Conservation (phyloP, 73 alveolate genomes). For the Uronychia setigera region DNA sequence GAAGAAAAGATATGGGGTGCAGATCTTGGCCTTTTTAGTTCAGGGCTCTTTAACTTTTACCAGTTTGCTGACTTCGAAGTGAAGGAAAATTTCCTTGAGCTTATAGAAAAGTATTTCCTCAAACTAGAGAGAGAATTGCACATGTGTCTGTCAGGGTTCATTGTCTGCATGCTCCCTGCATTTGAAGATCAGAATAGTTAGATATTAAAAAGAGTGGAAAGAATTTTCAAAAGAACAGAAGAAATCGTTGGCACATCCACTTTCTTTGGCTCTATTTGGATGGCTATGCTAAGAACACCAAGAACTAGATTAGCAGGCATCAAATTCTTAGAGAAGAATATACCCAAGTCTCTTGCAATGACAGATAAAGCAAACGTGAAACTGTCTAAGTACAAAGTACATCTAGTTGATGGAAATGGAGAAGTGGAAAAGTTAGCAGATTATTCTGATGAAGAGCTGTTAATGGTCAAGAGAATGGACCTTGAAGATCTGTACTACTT, state of each 20-base stretch:
- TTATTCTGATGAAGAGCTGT: conserved; percentile 19
- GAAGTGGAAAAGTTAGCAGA: conserved; percentile 18
- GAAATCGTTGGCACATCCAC: conserved; percentile 78
- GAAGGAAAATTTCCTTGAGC: conserved; percentile 78
- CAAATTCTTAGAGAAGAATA: conserved; percentile 80
- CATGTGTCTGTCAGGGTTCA: conserved; percentile 82
- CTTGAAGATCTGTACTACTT: conserved; percentile 68
- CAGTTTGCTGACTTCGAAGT: conserved; percentile 88
- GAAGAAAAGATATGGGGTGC: conserved; percentile 77
- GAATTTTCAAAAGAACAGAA: conserved; percentile 65
- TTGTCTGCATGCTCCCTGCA: conserved; percentile 89
- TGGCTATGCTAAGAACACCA: conserved; percentile 83
- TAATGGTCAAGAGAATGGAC: conserved; percentile 53
- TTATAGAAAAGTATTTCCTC: conserved; percentile 75
- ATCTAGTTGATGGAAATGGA: background rate
- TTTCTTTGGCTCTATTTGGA: conserved; percentile 87
- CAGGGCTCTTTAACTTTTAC: conserved; percentile 90
- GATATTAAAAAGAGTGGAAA: conserved; percentile 75
- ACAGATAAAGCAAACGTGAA: conserved; percentile 7
- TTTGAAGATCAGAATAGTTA: conserved; percentile 87
- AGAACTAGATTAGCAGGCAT: conserved; percentile 84
- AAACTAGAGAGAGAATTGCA: conserved; percentile 78
- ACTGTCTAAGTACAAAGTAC: conserved; percentile 10
- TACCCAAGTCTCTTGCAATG: conserved; percentile 79
- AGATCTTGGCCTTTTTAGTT: conserved; percentile 82